Evolutionary conservation across 495 filamentous ascomycete species (phyloP).

Genomic region (Neurospora sp.): DNA sequence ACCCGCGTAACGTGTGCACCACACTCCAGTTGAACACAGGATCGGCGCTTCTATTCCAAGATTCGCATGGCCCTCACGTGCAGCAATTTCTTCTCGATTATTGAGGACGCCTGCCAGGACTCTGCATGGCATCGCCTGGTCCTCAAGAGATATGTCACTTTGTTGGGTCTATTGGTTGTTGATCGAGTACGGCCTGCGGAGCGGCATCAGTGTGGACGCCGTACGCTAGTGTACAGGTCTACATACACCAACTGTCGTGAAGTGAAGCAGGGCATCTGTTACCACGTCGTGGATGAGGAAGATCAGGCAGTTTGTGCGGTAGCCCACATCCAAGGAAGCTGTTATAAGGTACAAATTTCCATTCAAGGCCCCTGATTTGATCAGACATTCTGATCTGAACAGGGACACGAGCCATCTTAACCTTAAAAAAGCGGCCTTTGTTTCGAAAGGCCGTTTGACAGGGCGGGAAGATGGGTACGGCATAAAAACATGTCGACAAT

Average conservation of each 20-base stretch:
- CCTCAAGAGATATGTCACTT: not conserved
- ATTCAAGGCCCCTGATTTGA: slow-evolving; percentile 3
- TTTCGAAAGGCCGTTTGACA: slow-evolving; percentile 21
- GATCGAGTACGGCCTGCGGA: not conserved
- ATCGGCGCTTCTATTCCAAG: slow-evolving; percentile 2
- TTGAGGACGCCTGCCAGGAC: not conserved
- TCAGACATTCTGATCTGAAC: slow-evolving; percentile 17
- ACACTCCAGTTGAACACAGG: slow-evolving; percentile 3
- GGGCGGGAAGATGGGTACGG: slow-evolving; percentile 25
- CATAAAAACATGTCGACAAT: slow-evolving; percentile 39
- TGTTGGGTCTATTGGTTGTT: not conserved
- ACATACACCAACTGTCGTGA: not conserved
- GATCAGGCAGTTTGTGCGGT: slow-evolving; percentile 9
- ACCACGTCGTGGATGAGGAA: not conserved
- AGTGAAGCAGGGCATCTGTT: not conserved
- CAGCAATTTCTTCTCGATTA: not conserved
- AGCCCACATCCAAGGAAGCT: slow-evolving; percentile 17
- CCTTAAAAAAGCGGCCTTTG: slow-evolving; percentile 6
- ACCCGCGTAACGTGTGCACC: not conserved
- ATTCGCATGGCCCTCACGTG: not conserved
- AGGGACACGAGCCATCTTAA: slow-evolving; percentile 10
- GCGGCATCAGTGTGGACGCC: not conserved
- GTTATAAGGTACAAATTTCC: slow-evolving; percentile 7
- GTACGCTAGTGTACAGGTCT: not conserved
- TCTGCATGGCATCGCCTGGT: not conserved